phyloP scores from a whole-genome alignment of 495 filamentous ascomycete genomes.

The Trichoderma parareesei region DNA sequence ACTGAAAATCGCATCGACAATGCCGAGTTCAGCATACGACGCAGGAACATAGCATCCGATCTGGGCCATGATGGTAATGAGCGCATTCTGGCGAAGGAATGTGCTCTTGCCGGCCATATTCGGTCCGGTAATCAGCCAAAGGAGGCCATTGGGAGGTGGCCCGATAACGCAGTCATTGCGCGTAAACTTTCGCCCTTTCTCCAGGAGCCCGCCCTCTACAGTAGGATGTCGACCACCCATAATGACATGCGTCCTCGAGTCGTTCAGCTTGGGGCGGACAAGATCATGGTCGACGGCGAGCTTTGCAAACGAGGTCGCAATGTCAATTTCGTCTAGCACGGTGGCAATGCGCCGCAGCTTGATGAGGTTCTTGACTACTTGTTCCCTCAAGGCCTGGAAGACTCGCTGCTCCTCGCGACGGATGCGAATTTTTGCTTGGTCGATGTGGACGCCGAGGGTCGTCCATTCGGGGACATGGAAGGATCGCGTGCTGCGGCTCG shows the following conservation, averaged over 20 bases:
- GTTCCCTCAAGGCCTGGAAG: constrained; percentile 59
- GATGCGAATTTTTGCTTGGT: constrained; percentile 65
- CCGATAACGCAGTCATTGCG: constrained; percentile 81
- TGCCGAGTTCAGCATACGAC: constrained; percentile 68
- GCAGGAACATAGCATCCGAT: constrained; percentile 89
- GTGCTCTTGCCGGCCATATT: constrained; percentile 99
- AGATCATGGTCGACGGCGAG: constrained; percentile 67
- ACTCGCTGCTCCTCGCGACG: constrained; percentile 71
- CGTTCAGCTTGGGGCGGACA: constrained; percentile 62
- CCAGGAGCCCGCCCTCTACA: constrained; percentile 71
- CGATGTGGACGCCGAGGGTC: constrained; percentile 62
- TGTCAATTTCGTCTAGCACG: constrained; percentile 87
- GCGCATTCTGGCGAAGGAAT: constrained; percentile 86
- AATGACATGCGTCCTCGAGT: constrained; percentile 42
- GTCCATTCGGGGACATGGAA: constrained; percentile 85
- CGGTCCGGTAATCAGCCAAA: constrained; percentile 93
- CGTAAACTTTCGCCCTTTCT: constrained; percentile 75
- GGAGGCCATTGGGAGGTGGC: constrained; percentile 43
- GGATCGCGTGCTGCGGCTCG: constrained; percentile 75
- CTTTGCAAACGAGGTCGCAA: constrained; percentile 72
- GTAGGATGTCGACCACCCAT: constrained; percentile 82
- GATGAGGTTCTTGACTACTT: constrained; percentile 69
- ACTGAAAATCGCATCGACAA: constrained; percentile 90
- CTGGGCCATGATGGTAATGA: constrained; percentile 89
- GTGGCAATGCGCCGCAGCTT: constrained; percentile 79